These are phyloP conservation scores for Leishmania tropica DNA, from an alignment of 208 protist genomes.

Conservation along the genomic window DNA sequence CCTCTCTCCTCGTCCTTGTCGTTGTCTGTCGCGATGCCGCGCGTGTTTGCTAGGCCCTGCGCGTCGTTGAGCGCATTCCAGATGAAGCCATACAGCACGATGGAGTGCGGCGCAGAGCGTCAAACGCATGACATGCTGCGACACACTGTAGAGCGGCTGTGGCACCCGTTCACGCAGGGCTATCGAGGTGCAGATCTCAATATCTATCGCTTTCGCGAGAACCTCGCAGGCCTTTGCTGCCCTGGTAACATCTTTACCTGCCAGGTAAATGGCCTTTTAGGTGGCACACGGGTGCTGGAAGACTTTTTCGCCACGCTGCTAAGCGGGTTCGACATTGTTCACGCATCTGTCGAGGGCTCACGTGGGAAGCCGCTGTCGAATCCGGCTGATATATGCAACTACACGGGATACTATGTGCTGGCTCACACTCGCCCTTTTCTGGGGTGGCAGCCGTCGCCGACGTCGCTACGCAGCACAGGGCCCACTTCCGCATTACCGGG, in stretches of 20 bases:
- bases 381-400: constrained; percentile 37
- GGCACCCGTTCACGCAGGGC: constrained; percentile 53
- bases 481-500: too few species aligned
- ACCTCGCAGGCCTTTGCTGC: constrained; percentile 43
- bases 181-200: constrained; percentile 42
- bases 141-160: constrained; percentile 60
- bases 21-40: constrained; percentile 1
- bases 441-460: constrained; percentile 58
- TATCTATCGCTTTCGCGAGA: constrained; percentile 58
- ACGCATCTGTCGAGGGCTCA: constrained; percentile 41
- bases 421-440: constrained; percentile 73
- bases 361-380: constrained; percentile 18
- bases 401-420: constrained; percentile 56
- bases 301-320: constrained; percentile 69
- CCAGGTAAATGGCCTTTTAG: constrained; percentile 71
- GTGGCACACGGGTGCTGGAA: constrained; percentile 48
- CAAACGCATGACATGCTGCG: constrained; percentile 41
- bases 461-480: neutral
- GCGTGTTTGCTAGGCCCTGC: neutral
- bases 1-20: neutral
- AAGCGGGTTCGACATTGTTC: constrained; percentile 75
- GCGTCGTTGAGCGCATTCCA: constrained; percentile 17
- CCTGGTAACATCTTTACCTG: constrained; percentile 55
- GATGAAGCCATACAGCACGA: constrained; percentile 2
- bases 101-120: constrained; percentile 16